Evolutionary conservation across 768 basidiomycete species (phyloP).

Genomic region (Tricholomella constricta): DNA sequence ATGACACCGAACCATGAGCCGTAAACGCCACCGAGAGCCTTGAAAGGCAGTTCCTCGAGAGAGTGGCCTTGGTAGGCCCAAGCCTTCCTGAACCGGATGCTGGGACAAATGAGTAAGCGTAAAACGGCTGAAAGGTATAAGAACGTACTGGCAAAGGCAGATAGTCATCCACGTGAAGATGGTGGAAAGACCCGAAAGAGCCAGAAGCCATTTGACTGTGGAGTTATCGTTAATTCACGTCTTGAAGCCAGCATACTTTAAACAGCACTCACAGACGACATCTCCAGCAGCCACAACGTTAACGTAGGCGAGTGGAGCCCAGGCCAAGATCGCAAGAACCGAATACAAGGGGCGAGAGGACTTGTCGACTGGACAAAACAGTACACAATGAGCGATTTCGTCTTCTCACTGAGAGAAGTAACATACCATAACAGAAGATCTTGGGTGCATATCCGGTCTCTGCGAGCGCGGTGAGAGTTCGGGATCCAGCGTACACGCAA

Average conservation of each 20-base stretch:
- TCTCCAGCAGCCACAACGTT: conserved; percentile 38
- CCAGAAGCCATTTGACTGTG: conserved; percentile 45
- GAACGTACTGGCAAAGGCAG: conserved; percentile 46
- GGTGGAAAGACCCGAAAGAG: conserved; percentile 48
- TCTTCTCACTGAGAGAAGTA: not conserved
- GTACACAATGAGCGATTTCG: not conserved
- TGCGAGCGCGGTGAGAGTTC: conserved; percentile 46
- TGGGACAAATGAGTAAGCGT: conserved; percentile 10
- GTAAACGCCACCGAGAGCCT: conserved; percentile 43
- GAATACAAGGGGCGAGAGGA: conserved; percentile 47
- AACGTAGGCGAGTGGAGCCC: conserved; percentile 43
- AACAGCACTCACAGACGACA: conserved; percentile 36
- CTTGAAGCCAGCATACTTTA: too few species aligned
- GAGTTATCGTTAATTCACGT: not conserved
- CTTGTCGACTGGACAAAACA: conserved; percentile 37
- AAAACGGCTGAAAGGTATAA: not conserved
- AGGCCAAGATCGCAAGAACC: conserved; percentile 37
- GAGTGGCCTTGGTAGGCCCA: conserved; percentile 48
- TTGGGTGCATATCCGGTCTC: conserved; percentile 51
- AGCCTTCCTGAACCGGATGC: conserved; percentile 47
- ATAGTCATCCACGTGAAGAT: conserved; percentile 49
- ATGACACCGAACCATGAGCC: conserved; percentile 49
- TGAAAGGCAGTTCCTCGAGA: conserved; percentile 46
- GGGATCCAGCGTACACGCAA: conserved; percentile 47
- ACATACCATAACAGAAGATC: conserved; percentile 38